A percentile compares a stretch with the other conserved stretches of the same genome.
Conservation (phyloP, 345 rosid species). For the Kernera saxatilis region DNA sequence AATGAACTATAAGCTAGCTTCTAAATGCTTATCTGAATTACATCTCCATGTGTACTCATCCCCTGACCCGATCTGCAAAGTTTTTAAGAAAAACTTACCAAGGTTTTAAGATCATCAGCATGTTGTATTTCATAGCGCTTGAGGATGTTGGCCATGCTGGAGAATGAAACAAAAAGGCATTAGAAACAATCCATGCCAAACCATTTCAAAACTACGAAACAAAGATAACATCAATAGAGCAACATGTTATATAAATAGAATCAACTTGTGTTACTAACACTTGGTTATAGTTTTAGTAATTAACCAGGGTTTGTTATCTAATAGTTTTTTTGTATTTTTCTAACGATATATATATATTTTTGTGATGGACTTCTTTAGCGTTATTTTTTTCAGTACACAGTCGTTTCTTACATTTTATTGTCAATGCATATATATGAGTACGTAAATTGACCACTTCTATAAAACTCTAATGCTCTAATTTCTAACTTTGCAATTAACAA, state of each 20-base stretch:
- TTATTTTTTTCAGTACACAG: background rate
- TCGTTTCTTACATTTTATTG: background rate
- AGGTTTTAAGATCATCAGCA: background rate
- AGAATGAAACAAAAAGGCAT: background rate
- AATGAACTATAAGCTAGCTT: background rate
- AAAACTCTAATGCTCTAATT: background rate
- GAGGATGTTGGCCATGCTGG: constrained; percentile 20
- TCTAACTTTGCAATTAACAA: background rate
- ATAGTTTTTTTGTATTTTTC: background rate
- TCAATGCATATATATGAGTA: background rate
- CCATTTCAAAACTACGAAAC: background rate
- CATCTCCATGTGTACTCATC: no score
- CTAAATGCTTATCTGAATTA: background rate
- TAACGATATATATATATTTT: background rate
- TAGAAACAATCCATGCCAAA: background rate
- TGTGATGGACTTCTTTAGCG: background rate
- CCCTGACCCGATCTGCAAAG: no score
- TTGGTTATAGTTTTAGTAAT: no score
- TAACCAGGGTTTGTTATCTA: background rate
- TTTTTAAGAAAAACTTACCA: constrained; percentile 9
- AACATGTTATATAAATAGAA: no score
- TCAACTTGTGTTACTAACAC: no score
- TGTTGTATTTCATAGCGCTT: background rate
- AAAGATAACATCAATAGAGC: no score
- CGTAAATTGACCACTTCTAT: no score